Evolutionary conservation across 2,329 filamentous ascomycete species (phyloP).

Genomic region (Colletotrichum sp.): DNA sequence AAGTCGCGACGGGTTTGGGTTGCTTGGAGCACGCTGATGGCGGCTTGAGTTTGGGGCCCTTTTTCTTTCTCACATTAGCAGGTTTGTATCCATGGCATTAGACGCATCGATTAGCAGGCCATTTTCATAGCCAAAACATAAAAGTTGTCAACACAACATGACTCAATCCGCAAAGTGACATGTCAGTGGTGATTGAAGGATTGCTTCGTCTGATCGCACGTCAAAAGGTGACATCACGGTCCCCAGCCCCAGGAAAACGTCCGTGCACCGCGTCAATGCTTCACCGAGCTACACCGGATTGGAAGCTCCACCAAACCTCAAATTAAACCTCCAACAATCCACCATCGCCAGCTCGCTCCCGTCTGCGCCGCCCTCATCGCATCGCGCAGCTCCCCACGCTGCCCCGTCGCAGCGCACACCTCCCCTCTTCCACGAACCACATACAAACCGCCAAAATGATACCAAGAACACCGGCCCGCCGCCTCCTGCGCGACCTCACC

Average conservation of each 20-base stretch:
- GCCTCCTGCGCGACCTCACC: conserved; percentile 13
- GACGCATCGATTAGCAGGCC: conserved; percentile 11
- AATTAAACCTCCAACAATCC: not conserved
- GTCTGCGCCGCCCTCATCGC: not conserved
- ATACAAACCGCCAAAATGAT: not conserved
- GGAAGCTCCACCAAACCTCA: not conserved
- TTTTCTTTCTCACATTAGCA: not conserved
- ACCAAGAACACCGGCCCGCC: not conserved
- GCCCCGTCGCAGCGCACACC: not conserved
- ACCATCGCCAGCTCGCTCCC: not conserved
- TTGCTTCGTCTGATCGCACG: not conserved
- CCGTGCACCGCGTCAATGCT: not conserved
- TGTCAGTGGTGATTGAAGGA: not conserved
- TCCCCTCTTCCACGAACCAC: not conserved
- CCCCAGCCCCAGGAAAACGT: not conserved
- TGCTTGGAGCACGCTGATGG: conserved; percentile 59
- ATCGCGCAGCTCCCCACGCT: not conserved
- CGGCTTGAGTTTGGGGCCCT: not conserved
- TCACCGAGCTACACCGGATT: not conserved
- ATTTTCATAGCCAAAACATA: not conserved
- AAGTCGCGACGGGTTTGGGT: conserved; percentile 55
- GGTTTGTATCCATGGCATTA: not conserved
- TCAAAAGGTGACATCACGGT: conserved; percentile 11
- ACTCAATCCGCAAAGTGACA: not conserved
- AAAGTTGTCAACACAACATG: not conserved